These are phyloP conservation scores for Dioscorea dumetorum DNA, from an alignment of 106 monocot genomes.

Conservation along the genomic window DNA sequence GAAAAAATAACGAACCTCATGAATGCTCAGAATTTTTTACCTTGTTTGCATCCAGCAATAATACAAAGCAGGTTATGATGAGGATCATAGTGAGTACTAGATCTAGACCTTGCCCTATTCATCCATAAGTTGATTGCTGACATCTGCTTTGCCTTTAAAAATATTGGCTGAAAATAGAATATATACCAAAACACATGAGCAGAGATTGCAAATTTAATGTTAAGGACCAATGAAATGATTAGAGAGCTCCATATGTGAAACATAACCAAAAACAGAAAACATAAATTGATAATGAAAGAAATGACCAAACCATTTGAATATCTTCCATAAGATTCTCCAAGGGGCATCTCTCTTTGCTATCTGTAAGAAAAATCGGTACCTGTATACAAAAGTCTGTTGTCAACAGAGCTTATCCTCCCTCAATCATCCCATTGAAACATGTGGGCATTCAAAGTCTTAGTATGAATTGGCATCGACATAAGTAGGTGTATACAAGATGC, in stretches of 20 bases:
- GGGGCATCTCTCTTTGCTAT: conserved; percentile 41
- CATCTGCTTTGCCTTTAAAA: conserved; percentile 41
- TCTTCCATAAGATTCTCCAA: conserved; percentile 56
- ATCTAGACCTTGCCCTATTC: conserved; percentile 69
- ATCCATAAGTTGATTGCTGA: conserved; percentile 94
- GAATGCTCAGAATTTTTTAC: conserved; percentile 14
- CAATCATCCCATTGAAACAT: too few species aligned
- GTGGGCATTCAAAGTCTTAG: too few species aligned
- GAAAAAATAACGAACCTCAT: too few species aligned
- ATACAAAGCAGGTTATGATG: conserved; percentile 88
- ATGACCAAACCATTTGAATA: conserved; percentile 37
- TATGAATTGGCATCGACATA: too few species aligned
- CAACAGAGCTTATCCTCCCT: too few species aligned
- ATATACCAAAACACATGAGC: background rate
- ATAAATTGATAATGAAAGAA: conserved; percentile 6
- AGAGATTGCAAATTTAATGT: background rate
- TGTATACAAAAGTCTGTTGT: conserved; percentile 21
- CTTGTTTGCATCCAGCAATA: conserved; percentile 78
- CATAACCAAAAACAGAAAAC: background rate
- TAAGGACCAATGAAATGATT: background rate
- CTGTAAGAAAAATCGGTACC: conserved; percentile 70
- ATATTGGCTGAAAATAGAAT: conserved; percentile 49
- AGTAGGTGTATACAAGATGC: too few species aligned
- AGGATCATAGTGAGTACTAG: conserved; percentile 97
- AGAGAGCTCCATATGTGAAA: background rate